phyloP scores from a whole-genome alignment of 2,329 filamentous ascomycete genomes.

The Fusarium pseudograminearum region DNA sequence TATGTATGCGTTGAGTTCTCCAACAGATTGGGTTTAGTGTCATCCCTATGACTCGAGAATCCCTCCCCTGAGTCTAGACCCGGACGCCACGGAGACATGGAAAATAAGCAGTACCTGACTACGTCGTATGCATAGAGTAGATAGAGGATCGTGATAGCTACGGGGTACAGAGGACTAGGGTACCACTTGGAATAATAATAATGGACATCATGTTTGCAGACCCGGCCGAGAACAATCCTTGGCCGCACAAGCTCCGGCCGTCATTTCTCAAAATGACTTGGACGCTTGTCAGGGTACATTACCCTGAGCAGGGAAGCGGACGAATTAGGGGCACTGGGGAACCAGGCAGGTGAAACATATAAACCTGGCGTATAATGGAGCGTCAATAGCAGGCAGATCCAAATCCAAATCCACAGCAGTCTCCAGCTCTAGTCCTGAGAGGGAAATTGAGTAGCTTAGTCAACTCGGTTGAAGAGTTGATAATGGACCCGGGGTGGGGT shows the following conservation, averaged over 20 bases:
- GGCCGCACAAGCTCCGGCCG: constrained; percentile 13
- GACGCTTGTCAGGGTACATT: background rate
- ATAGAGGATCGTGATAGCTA: background rate
- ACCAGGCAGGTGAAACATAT: constrained; percentile 2
- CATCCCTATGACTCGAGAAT: background rate
- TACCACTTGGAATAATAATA: background rate
- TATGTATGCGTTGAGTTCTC: constrained; percentile 1
- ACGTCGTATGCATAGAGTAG: background rate
- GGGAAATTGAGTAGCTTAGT: background rate
- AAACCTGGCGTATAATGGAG: background rate
- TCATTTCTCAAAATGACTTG: background rate
- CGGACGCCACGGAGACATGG: background rate
- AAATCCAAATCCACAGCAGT: background rate
- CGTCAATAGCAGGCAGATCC: background rate
- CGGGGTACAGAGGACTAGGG: background rate
- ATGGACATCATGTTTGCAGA: background rate
- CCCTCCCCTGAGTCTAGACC: constrained; percentile 7
- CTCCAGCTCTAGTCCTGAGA: background rate
- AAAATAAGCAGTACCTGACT: constrained; percentile 6
- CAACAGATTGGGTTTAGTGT: background rate
- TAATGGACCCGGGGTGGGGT: background rate
- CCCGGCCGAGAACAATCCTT: constrained; percentile 1
- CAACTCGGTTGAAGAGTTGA: background rate
- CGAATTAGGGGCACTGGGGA: background rate
- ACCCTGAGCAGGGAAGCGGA: background rate